Base-by-base conservation (phyloP, 73 alveolate genomes). In the Loxodes magnus region DNA sequence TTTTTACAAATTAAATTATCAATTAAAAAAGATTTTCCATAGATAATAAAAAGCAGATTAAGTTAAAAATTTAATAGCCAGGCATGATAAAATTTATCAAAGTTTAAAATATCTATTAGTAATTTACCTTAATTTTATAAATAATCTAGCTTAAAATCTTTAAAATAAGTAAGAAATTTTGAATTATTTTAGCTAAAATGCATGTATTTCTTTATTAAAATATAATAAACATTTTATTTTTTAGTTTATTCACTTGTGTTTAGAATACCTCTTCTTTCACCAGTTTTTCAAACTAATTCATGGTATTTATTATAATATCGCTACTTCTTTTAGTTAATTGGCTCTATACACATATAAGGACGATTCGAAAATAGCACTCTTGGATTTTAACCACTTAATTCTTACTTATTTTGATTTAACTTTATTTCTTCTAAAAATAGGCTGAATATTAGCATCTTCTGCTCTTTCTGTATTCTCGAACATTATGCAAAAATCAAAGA, bases 231-330 rank as follows among this genome's bases (percentile, higher is more conserved):
- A n/a, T n/a, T n/a, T n/a, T n/a, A n/a, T n/a, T 91, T 91, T 2
- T 97, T 88, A 26, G 96, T 79, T 67, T 92, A 97, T n/a, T 97
- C 99, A 3, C 97, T 92, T 2, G 99, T 92, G 30, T 88, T 67
- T 36, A 89, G 64, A 51, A 79, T 78, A 21, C 97, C 97, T 46
- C 96, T 85, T 41, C 99, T 74, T 39, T 67, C 80, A 28, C 96
- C 76, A 26, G 99, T 92, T 84, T 92, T 92, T 77, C 89, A 92
- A 35, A 92, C 71, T 2, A 97, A n/a, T n/a, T n/a, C n/a, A n/a
- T n/a, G 99, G 51, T 96, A 88, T 17, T 71, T 76, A 57, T 92
- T 88, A 79, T 53, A 71, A 83, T 44, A 64, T 76, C 85, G 61
- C 79, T 35, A 85, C 46, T 26, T 87, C 79, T 24, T 64, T 80